phyloP scores from a whole-genome alignment of 176 grass and related monocot species.

The Hsuehochloa calcarea region DNA sequence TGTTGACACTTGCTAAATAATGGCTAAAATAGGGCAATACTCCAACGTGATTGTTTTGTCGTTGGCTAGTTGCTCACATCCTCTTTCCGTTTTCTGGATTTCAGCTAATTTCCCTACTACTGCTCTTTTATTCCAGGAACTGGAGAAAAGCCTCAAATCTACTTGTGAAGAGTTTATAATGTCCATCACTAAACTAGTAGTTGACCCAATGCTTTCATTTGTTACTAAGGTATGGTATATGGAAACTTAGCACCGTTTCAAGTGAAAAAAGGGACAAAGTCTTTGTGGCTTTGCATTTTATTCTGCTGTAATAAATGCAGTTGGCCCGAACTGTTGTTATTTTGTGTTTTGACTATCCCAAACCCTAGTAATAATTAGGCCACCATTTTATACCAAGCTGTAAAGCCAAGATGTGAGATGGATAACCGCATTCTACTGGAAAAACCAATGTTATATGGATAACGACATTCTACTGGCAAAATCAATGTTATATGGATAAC shows the following conservation, averaged over 20 bases:
- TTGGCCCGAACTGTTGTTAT: not conserved
- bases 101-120: not conserved
- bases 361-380: not conserved
- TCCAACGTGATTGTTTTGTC: not conserved
- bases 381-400: slow-evolving; percentile 16
- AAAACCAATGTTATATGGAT: not conserved
- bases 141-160: slow-evolving; percentile 89
- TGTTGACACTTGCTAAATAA: slow-evolving; percentile 18
- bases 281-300: not conserved
- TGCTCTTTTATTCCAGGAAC: slow-evolving; percentile 63
- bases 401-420: not conserved
- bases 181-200: slow-evolving; percentile 93
- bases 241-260: too few species aligned
- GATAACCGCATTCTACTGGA: not conserved
- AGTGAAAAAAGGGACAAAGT: too few species aligned
- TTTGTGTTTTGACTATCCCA: slow-evolving; percentile 6
- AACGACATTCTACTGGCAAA: not conserved
- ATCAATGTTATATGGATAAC: slow-evolving; percentile 3
- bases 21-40: not conserved
- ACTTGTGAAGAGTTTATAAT: slow-evolving; percentile 99
- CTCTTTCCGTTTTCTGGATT: slow-evolving; percentile 27
- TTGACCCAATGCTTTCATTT: slow-evolving; percentile 97
- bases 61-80: slow-evolving; percentile 1
- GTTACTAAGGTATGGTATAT: slow-evolving; percentile 76
- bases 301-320: not conserved